These are phyloP conservation scores for Candida gorgasii DNA, from an alignment of 805 yeast species.

Conservation along the genomic window DNA sequence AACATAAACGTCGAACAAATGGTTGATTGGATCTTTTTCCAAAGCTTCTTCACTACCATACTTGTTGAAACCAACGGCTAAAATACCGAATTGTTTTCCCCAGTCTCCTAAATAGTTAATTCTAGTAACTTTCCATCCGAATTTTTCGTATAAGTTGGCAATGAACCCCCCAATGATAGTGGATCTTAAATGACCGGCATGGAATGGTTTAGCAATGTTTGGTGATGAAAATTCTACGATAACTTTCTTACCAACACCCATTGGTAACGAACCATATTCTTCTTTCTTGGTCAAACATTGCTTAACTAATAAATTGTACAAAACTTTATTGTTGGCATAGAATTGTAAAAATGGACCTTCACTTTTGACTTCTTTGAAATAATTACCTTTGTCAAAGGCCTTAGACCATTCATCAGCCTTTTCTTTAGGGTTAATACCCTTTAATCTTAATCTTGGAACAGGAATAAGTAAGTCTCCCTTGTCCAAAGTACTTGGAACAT, in stretches of 20 bases:
- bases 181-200: slow-evolving; percentile 97
- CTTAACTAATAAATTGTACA: slow-evolving; percentile 68
- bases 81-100: slow-evolving; percentile 98
- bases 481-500: slow-evolving; percentile 80
- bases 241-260: slow-evolving; percentile 74
- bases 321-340: slow-evolving; percentile 66
- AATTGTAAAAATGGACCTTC: slow-evolving; percentile 93
- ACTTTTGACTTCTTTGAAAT: slow-evolving; percentile 68
- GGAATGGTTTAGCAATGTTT: slow-evolving; percentile 98
- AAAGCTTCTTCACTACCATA: slow-evolving; percentile 81
- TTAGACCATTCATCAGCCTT: slow-evolving; percentile 73
- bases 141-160: slow-evolving; percentile 81
- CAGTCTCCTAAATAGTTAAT: slow-evolving; percentile 97
- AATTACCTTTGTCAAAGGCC: slow-evolving; percentile 71
- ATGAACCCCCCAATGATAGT: slow-evolving; percentile 97
- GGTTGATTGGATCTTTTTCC: slow-evolving; percentile 82
- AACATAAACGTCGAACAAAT: slow-evolving; percentile 92
- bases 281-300: slow-evolving; percentile 62
- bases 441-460: slow-evolving; percentile 77
- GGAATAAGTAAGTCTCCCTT: slow-evolving; percentile 94
- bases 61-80: slow-evolving; percentile 88
- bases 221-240: slow-evolving; percentile 95
- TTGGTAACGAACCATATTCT: slow-evolving; percentile 71
- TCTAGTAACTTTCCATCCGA: slow-evolving; percentile 91
- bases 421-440: slow-evolving; percentile 80